phyloP scores from a whole-genome alignment of 2,329 filamentous ascomycete species.

The Metarhizium robertsii region DNA sequence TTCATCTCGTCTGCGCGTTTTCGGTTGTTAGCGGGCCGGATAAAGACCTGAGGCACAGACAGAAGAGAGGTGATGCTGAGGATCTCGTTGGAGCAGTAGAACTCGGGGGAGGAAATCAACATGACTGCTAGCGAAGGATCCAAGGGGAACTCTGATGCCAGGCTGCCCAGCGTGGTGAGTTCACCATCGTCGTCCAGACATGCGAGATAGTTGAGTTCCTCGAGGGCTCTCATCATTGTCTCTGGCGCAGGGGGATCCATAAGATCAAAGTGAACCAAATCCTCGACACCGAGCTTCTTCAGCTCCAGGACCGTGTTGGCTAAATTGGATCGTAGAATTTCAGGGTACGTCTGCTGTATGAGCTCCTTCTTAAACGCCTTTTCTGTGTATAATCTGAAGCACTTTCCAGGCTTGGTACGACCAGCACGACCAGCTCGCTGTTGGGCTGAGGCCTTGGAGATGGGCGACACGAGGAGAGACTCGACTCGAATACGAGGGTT shows the following conservation, averaged over 20 bases:
- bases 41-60: constrained; percentile 89
- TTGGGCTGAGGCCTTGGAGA: constrained; percentile 94
- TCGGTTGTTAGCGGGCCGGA: constrained; percentile 73
- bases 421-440: constrained; percentile 98
- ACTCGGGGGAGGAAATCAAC: constrained; percentile 94
- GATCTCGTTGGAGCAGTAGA: constrained; percentile 98
- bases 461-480: constrained; percentile 92
- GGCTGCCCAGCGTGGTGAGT: constrained; percentile 71
- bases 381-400: constrained; percentile 94
- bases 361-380: constrained; percentile 94
- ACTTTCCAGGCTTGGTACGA: constrained; percentile 96
- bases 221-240: constrained; percentile 93
- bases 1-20: constrained; percentile 98
- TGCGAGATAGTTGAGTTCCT: constrained; percentile 95
- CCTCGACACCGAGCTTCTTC: constrained; percentile 93
- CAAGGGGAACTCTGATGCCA: constrained; percentile 91
- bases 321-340: constrained; percentile 89
- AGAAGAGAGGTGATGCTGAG: constrained; percentile 89
- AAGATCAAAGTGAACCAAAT: constrained; percentile 94
- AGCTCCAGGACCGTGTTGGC: constrained; percentile 91
- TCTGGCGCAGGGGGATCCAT: constrained; percentile 98
- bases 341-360: constrained; percentile 93
- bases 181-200: constrained; percentile 96
- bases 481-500: constrained; percentile 95
- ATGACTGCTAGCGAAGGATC: constrained; percentile 93